phyloP scores from a whole-genome alignment of 192 early-diverging fungal species.

The Coemansia sp. region DNA sequence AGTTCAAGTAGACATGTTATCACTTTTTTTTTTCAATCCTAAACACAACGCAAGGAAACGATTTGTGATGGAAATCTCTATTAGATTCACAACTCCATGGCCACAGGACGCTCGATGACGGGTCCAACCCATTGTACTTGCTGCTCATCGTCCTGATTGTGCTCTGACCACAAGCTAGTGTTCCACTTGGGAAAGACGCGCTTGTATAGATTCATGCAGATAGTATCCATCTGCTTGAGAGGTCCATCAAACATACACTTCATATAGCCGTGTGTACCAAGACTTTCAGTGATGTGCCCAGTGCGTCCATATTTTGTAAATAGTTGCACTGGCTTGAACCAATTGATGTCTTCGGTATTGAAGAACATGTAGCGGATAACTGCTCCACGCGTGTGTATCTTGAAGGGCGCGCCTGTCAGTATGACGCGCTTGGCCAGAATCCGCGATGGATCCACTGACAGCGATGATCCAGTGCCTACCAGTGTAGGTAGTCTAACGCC shows the following conservation, averaged over 20 bases:
- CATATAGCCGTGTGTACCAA: conserved; percentile 98
- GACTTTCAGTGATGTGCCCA: conserved; percentile 89
- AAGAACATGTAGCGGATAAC: conserved; percentile 98
- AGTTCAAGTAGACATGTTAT: background rate
- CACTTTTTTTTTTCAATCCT: background rate
- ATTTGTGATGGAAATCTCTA: background rate
- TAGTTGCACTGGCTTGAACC: conserved; percentile 96
- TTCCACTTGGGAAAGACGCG: conserved; percentile 96
- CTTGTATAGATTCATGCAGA: conserved; percentile 97
- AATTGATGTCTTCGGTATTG: conserved; percentile 87
- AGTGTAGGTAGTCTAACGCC: conserved; percentile 36
- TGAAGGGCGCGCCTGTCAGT: conserved; percentile 93
- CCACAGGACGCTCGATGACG: background rate
- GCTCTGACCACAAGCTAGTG: conserved; percentile 57
- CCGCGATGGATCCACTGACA: conserved; percentile 74
- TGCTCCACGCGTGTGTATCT: conserved; percentile 87
- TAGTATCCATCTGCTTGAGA: conserved; percentile 89
- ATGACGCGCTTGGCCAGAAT: conserved; percentile 94
- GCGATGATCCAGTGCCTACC: conserved; percentile 77
- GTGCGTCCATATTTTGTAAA: conserved; percentile 85
- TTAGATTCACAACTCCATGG: conserved; percentile 30
- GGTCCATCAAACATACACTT: conserved; percentile 89
- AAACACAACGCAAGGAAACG: background rate
- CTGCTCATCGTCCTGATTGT: conserved; percentile 24
- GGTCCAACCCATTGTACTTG: conserved; percentile 31